These are phyloP conservation scores for Spinellus fusiger DNA, from an alignment of 192 early-diverging fungal genomes.

Conservation along the genomic window DNA sequence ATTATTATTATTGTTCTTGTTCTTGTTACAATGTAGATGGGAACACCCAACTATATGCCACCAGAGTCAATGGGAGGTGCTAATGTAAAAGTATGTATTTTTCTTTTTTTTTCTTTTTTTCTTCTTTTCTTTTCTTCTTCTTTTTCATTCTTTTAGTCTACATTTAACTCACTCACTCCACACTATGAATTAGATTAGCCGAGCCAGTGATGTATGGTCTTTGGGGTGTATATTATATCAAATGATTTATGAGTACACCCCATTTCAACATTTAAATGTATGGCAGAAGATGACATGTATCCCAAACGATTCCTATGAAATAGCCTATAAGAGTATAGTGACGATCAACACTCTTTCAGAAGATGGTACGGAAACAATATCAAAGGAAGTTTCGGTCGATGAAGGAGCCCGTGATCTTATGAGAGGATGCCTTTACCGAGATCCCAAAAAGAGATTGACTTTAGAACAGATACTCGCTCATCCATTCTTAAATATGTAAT, in stretches of 20 bases:
- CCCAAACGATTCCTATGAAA: slow-evolving; percentile 57
- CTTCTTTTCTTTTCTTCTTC: background rate
- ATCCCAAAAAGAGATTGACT: too few relatives aligned
- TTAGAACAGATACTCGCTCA: too few relatives aligned
- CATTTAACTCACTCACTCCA: too few relatives aligned
- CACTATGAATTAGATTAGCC: too few relatives aligned
- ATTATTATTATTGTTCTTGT: background rate
- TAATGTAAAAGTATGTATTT: background rate
- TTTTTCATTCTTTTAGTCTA: too few relatives aligned
- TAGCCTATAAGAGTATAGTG: too few relatives aligned
- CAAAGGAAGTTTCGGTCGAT: too few relatives aligned
- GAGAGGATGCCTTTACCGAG: too few relatives aligned
- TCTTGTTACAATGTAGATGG: slow-evolving; percentile 36
- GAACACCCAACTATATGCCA: slow-evolving; percentile 95
- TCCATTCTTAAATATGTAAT: too few relatives aligned
- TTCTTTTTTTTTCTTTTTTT: background rate
- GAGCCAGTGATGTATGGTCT: slow-evolving; percentile 83
- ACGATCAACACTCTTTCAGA: too few relatives aligned
- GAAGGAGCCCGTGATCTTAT: too few relatives aligned
- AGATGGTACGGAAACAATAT: too few relatives aligned
- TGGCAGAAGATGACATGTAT: slow-evolving; percentile 69
- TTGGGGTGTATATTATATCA: slow-evolving; percentile 91
- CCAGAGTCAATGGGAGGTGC: slow-evolving; percentile 77
- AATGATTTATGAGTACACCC: slow-evolving; percentile 80
- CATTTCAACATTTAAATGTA: slow-evolving; percentile 64